A percentile compares a stretch with the other conserved stretches of the same genome.
Evolutionary conservation across 1,284 basidiomycete genomes (phyloP).

Genomic region (Leccinum pseudoinsigne): DNA sequence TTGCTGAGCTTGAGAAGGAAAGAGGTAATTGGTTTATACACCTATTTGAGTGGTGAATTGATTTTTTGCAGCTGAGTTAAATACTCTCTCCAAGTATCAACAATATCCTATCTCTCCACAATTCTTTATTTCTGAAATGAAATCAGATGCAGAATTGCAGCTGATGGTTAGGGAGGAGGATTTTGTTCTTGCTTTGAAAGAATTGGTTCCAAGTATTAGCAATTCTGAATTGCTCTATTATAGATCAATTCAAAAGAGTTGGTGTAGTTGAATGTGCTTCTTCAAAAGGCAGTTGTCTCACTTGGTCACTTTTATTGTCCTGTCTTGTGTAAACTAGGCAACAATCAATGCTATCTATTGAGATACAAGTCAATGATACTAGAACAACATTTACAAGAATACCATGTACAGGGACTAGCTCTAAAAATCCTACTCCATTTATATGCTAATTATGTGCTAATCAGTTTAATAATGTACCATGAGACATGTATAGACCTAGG

Average conservation of each 20-base stretch:
- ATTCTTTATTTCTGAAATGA: constrained; percentile 91
- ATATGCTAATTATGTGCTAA: background rate
- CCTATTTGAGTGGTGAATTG: background rate
- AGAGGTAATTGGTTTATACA: constrained; percentile 47
- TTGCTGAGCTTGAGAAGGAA: constrained; percentile 73
- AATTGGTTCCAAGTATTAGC: constrained; percentile 88
- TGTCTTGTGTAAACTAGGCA: background rate
- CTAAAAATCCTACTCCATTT: background rate
- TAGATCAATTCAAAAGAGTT: constrained; percentile 26
- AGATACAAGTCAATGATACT: background rate
- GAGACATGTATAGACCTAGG: too few relatives aligned
- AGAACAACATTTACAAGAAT: background rate
- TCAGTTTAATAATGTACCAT: too few relatives aligned
- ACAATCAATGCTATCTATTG: background rate
- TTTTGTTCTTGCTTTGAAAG: constrained; percentile 75
- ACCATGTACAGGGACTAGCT: background rate
- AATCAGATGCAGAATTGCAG: constrained; percentile 68
- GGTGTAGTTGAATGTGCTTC: constrained; percentile 9
- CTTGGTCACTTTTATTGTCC: background rate
- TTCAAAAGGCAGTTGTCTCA: background rate
- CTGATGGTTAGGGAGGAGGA: constrained; percentile 76
- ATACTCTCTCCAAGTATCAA: constrained; percentile 44
- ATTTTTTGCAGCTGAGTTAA: constrained; percentile 46
- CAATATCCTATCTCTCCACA: constrained; percentile 84
- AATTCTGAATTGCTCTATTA: constrained; percentile 92